phyloP scores from a whole-genome alignment of 306 rosid species.

The Vicia villosa region DNA sequence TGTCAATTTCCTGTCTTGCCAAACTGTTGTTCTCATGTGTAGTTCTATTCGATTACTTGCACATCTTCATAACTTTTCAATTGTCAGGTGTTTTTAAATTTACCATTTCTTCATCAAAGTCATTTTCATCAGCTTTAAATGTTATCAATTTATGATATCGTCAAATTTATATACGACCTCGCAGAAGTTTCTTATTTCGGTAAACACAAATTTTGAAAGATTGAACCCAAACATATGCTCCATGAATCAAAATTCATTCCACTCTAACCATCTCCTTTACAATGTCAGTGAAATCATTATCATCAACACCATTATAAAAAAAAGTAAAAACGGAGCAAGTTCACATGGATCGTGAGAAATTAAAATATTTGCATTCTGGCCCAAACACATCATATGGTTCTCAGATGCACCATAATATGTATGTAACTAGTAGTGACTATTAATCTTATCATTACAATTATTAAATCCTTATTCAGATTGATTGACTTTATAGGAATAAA shows the following conservation, averaged over 20 bases:
- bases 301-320: background rate
- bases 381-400: background rate
- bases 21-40: no score
- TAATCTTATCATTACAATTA: conserved; percentile 20
- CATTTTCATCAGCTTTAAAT: background rate
- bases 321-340: background rate
- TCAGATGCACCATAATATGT: background rate
- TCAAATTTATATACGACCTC: background rate
- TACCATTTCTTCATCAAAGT: background rate
- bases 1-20: no score
- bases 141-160: background rate
- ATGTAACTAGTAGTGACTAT: background rate
- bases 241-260: background rate
- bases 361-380: background rate
- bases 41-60: background rate
- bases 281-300: background rate
- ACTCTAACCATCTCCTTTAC: background rate
- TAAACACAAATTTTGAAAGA: no score
- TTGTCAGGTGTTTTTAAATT: background rate
- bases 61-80: background rate
- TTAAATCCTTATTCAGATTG: conserved; percentile 6
- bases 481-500: conserved; percentile 30
- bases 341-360: background rate
- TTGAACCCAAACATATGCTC: background rate
- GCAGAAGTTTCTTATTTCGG: background rate